phyloP scores from a whole-genome alignment of 2,329 filamentous ascomycete species.

The Exophiala viscosa region DNA sequence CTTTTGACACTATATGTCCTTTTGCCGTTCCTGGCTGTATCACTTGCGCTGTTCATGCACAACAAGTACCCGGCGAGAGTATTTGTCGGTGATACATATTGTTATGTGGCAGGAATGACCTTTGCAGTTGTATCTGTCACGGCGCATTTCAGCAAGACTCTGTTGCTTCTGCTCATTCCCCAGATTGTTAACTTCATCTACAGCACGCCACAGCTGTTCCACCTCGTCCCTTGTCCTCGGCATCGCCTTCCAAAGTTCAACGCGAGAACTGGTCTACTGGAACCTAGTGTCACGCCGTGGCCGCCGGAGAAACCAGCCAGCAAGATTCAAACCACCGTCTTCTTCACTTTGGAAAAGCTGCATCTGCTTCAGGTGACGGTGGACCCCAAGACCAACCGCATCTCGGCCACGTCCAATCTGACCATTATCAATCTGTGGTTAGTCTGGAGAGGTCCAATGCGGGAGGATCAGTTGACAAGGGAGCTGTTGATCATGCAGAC shows the following conservation, averaged over 20 bases:
- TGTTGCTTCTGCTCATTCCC: slow-evolving; percentile 83
- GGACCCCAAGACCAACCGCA: slow-evolving; percentile 53
- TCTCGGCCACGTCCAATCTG: slow-evolving; percentile 81
- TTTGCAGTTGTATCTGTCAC: slow-evolving; percentile 96
- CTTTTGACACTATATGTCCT: slow-evolving; percentile 94
- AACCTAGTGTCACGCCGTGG: slow-evolving; percentile 81
- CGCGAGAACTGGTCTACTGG: slow-evolving; percentile 74
- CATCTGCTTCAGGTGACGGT: slow-evolving; percentile 64
- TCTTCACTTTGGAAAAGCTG: slow-evolving; percentile 67
- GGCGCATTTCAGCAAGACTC: slow-evolving; percentile 96
- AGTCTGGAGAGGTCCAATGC: slow-evolving; percentile 87
- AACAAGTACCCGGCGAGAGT: slow-evolving; percentile 96
- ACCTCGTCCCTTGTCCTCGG: slow-evolving; percentile 83
- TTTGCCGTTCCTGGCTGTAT: slow-evolving; percentile 90
- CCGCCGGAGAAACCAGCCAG: slow-evolving; percentile 62
- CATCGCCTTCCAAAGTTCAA: slow-evolving; percentile 91
- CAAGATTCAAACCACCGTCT: slow-evolving; percentile 56
- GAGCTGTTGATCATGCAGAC: slow-evolving; percentile 79
- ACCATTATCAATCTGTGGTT: slow-evolving; percentile 95
- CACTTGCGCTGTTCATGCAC: slow-evolving; percentile 76
- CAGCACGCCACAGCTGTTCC: slow-evolving; percentile 86
- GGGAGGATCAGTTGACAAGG: slow-evolving; percentile 76
- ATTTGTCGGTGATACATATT: slow-evolving; percentile 98
- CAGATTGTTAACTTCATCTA: slow-evolving; percentile 98
- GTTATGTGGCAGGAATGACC: slow-evolving; percentile 98